A percentile compares a stretch with the other conserved stretches of the same genome.
phyloP scores from a whole-genome alignment of 2,329 filamentous ascomycete genomes.

The Mariannaea sp. region DNA sequence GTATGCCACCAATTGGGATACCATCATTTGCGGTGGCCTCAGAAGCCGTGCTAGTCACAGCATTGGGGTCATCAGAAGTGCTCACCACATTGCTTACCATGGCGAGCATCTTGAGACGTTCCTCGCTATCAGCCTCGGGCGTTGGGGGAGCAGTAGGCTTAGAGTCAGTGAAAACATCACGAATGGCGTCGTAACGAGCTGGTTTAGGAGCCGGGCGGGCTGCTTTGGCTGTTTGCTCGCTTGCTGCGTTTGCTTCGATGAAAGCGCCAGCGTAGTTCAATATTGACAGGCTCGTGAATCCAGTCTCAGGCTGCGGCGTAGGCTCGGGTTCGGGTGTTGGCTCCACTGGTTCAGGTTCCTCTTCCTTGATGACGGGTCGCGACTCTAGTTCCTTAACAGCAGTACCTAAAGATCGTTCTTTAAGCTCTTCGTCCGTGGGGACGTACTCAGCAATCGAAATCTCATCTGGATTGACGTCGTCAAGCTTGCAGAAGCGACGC shows the following conservation, averaged over 20 bases:
- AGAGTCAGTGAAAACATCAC: conserved; percentile 49
- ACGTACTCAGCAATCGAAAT: conserved; percentile 42
- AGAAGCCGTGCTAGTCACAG: conserved; percentile 13
- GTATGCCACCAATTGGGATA: background rate
- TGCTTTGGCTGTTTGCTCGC: conserved; percentile 32
- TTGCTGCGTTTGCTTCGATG: conserved; percentile 39
- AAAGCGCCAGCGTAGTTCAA: conserved; percentile 42
- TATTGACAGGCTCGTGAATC: conserved; percentile 39
- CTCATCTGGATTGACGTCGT: conserved; percentile 42
- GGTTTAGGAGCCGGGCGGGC: conserved; percentile 38
- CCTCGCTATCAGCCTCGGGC: conserved; percentile 29
- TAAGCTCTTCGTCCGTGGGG: conserved; percentile 42
- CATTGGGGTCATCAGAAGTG: conserved; percentile 30
- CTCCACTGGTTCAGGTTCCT: conserved; percentile 38
- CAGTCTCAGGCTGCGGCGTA: conserved; percentile 31
- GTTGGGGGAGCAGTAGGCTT: conserved; percentile 39
- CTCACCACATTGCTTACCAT: conserved; percentile 43
- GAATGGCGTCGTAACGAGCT: conserved; percentile 45
- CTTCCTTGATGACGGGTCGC: conserved; percentile 37
- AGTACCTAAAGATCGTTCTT: conserved; percentile 43
- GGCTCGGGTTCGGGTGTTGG: conserved; percentile 31
- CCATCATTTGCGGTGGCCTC: background rate
- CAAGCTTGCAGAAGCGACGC: conserved; percentile 46
- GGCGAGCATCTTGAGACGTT: conserved; percentile 43
- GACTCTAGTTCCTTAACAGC: conserved; percentile 42